Evolutionary conservation across 768 basidiomycete genomes (phyloP), one percentile per base, ranked within the genome.

Genomic region (Termitomyces titanicus): DNA sequence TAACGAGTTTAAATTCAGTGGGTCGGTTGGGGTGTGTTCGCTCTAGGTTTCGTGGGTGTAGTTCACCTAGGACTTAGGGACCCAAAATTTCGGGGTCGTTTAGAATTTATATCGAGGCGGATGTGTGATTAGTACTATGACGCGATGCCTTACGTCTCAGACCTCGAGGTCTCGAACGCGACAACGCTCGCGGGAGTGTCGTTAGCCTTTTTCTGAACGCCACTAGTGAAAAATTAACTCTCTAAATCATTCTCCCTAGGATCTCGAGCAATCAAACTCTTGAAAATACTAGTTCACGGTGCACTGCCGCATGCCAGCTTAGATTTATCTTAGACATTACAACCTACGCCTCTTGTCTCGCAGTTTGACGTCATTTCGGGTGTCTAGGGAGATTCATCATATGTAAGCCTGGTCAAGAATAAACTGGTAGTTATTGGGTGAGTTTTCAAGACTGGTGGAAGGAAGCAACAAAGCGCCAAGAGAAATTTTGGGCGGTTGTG

Each of bases 61-160:
- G 10, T 47, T 38, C 38, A 54, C 53, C 37, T 47, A 35, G 31
- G 39, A 33, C 54, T 55, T 45, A 17, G 43, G 27, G 27, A 2
- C n/a, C n/a, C 8, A 9, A 18, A 33, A 22, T 29, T 46, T 22
- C 11, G 17, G n/a, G 43, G 43, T 27, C 42, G 24, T 34, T 43
- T 43, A n/a, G 33, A 15, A 51, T 56, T 51, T 56, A 56, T 56
- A 51, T 24, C 12, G 27, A 35, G 38, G 47, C 54, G 54, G 54
- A 49, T 44, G 27, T 55, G 42, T 39, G 42, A 51, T 37, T 35
- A n/a, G n/a, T n/a, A 27, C 34, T 46, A 56, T 56, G 55, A 56
- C 55, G 55, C 24, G 27, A 45, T 40, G 20, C 18, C 48, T n/a
- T 51, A 51, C 47, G 40, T 55, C 54, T 48, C 47, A 42, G 29